Evolutionary conservation across 345 rosid genomes (phyloP).

Genomic region (Clausena lansium): DNA sequence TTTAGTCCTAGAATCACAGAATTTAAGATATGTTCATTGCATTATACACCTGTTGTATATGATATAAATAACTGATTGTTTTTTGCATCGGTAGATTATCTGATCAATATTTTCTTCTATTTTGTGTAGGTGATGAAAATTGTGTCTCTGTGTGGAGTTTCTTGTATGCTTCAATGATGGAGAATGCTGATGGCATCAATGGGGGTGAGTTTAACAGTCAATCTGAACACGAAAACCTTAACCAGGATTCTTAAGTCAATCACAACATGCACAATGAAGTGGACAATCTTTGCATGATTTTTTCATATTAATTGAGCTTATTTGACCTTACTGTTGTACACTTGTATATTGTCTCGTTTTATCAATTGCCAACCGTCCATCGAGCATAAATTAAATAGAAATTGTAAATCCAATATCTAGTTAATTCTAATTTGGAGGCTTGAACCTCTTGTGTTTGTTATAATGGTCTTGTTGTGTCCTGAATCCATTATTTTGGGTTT

Average conservation of each 20-base stretch:
- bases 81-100: background rate
- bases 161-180: constrained; percentile 35
- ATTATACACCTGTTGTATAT: background rate
- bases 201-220: constrained; percentile 13
- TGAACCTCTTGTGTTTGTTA: background rate
- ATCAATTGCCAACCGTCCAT: background rate
- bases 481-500: background rate
- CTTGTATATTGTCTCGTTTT: background rate
- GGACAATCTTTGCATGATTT: background rate
- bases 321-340: background rate
- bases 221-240: constrained; percentile 7
- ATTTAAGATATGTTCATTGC: background rate
- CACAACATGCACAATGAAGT: background rate
- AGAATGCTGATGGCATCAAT: constrained; percentile 17
- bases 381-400: background rate
- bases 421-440: background rate
- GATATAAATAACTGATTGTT: background rate
- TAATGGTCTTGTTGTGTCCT: background rate
- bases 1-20: background rate
- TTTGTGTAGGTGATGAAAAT: constrained; percentile 52
- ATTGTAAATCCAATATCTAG: background rate
- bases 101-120: background rate
- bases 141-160: constrained; percentile 83
- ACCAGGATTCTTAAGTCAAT: background rate
- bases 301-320: background rate